Evolutionary conservation across 1,139 yeast species (phyloP).

Genomic region (Geotrichum histeridarum): DNA sequence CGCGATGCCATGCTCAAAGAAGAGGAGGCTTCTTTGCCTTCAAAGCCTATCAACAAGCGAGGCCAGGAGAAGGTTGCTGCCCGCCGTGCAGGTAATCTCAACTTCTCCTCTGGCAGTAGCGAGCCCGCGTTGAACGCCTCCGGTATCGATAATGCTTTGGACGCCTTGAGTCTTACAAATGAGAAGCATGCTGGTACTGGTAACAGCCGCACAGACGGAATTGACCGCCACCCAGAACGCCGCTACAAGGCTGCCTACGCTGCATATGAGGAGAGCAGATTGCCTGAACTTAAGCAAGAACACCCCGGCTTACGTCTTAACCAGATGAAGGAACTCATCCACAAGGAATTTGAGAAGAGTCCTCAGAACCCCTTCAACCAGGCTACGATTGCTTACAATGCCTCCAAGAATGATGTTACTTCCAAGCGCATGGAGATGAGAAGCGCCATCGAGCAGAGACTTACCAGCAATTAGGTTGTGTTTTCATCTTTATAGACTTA

Average conservation of each 20-base stretch:
- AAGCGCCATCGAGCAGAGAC: conserved; percentile 35
- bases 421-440: conserved; percentile 50
- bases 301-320: conserved; percentile 76
- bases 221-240: conserved; percentile 86
- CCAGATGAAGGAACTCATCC: conserved; percentile 67
- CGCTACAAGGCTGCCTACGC: conserved; percentile 77
- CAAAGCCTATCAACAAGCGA: conserved; percentile 55
- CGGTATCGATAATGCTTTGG: conserved; percentile 74
- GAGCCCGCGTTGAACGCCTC: conserved; percentile 56
- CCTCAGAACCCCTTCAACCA: conserved; percentile 85
- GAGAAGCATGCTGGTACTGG: conserved; percentile 24
- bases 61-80: conserved; percentile 70
- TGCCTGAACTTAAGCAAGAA: conserved; percentile 71
- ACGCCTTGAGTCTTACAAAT: conserved; percentile 56
- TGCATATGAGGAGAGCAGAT: conserved; percentile 65
- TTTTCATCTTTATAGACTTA: not conserved
- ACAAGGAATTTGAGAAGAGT: conserved; percentile 77
- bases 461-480: conserved; percentile 17
- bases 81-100: conserved; percentile 58
- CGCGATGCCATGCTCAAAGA: conserved; percentile 47
- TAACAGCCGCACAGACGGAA: conserved; percentile 53
- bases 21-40: conserved; percentile 59
- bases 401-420: conserved; percentile 52
- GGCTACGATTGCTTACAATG: conserved; percentile 60
- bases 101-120: conserved; percentile 31